phyloP scores from a whole-genome alignment of 2,329 filamentous ascomycete species.

The Ilyonectria sp. region DNA sequence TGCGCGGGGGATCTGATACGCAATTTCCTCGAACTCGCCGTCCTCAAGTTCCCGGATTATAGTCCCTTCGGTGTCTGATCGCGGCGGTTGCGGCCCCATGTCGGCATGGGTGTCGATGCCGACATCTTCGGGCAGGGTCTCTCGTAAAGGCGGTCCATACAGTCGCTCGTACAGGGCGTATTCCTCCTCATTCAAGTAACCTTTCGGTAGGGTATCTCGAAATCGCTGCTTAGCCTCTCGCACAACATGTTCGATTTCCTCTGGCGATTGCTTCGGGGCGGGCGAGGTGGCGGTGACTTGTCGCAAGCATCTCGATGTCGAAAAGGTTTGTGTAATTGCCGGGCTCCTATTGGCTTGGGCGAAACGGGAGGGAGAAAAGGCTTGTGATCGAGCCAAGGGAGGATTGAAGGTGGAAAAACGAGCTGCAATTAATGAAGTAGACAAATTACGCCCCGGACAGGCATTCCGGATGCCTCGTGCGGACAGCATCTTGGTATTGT shows the following conservation, averaged over 20 bases:
- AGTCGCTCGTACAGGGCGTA: conserved; percentile 83
- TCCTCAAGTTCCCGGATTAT: conserved; percentile 70
- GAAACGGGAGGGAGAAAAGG: conserved; percentile 34
- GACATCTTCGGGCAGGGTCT: conserved; percentile 73
- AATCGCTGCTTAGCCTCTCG: conserved; percentile 81
- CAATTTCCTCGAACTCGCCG: conserved; percentile 75
- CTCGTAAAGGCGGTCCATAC: conserved; percentile 82
- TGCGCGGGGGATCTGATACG: conserved; percentile 56
- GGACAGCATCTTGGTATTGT: conserved; percentile 53
- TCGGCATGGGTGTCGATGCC: conserved; percentile 61
- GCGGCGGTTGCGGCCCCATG: conserved; percentile 47
- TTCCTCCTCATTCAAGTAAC: conserved; percentile 79
- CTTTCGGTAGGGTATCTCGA: conserved; percentile 82
- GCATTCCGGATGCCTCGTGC: conserved; percentile 52
- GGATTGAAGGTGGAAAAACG: conserved; percentile 30
- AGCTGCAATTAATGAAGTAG: conserved; percentile 31
- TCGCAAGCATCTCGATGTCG: conserved; percentile 45
- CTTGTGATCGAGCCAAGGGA: conserved; percentile 37
- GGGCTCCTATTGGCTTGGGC: conserved; percentile 46
- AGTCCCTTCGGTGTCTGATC: conserved; percentile 55
- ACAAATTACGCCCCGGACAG: conserved; percentile 49
- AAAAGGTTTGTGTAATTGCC: conserved; percentile 50
- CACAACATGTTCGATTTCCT: conserved; percentile 74
- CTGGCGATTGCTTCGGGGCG: conserved; percentile 27
- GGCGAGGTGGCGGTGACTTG: conserved; percentile 29